Evolutionary conservation across 768 basidiomycete species (phyloP), one percentile per base, ranked within the genome.

Genomic region (Antrodiella citrinella): DNA sequence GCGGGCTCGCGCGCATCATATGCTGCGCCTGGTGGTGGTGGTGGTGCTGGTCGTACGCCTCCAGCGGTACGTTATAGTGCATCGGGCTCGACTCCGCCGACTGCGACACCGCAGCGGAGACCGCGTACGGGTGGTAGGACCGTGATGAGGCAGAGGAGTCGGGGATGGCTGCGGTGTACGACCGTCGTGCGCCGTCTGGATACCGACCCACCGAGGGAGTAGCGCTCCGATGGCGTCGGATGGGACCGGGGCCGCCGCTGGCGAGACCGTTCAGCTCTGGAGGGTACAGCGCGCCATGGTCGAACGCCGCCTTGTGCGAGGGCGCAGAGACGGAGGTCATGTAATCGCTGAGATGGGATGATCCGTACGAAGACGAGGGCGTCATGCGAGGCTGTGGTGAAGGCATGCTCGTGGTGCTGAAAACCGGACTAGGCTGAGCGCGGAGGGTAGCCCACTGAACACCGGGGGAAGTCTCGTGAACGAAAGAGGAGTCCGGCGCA

Each of bases 211-310:
- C 54, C 0, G 81, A 81, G 7, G 87, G 86, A 5, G 87, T 90
- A 75, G 84, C 86, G 63, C 84, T 86, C 49, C 86, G 74, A 60
- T 87, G 80, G 43, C 87, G 72, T 47, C 85, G 69, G 43, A 81
- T 72, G 9, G 85, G 82, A 9, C 85, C 83, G n/a, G 75, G 60
- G 11, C 71, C 75, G 49, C 19, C 40, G 15, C 49, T 48, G 22
- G 51, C 26, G 22, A 30, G 26, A 50, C 55, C 53, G 18, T 68
- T 69, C 56, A 74, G 60, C 11, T 70, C 68, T 20, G 73, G 62
- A 0, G 75, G 70, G 57, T 78, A 84, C 44, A 83, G 62, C 48
- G 69, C 54, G 1, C 66, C 53, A 58, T 82, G 76, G 65, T 86
- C 85, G 48, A 87, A 87, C 9, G 70, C 70, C 44, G 76, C 75